Evolutionary conservation across 139 green algal species (phyloP), one percentile per base, ranked within the genome.

Genomic region (Chlamydomonas sp.): DNA sequence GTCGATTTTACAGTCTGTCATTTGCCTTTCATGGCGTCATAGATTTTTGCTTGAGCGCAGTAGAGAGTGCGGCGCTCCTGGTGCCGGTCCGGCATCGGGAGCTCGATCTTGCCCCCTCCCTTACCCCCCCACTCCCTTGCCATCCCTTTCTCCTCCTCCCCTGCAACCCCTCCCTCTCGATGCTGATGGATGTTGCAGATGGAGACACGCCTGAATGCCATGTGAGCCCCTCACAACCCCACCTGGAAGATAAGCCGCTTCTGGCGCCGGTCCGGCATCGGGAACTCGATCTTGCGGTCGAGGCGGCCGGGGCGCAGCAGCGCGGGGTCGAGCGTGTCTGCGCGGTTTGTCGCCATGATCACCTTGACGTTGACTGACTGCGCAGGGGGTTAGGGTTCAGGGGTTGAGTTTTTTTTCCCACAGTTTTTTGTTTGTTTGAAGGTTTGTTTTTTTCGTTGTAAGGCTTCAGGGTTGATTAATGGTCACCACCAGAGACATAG

Each of bases 41-140:
- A n/a, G n/a, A n/a, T n/a, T n/a, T n/a, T n/a, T n/a, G n/a, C n/a
- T n/a, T n/a, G n/a, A n/a, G n/a, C n/a, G n/a, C n/a, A n/a, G n/a
- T n/a, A n/a, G n/a, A n/a, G n/a, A n/a, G n/a, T 86, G 4, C 98
- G 85, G 3, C 94, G 91, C 84, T 99, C 99, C 75, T 99, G 93
- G 5, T 93, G 80, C 37, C 95, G 73, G 82, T 98, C 95, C 1
- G 95, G 95, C 73, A 96, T 65, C 3, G 95, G 95, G 88, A 98
- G 98, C 84, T 99, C 95, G 64, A 99, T 99, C 85, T 99, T 99
- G 69, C 95, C n/a, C n/a, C n/a, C n/a, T n/a, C n/a, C n/a, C n/a
- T n/a, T n/a, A n/a, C n/a, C n/a, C n/a, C n/a, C n/a, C n/a, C n/a
- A n/a, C n/a, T n/a, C n/a, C n/a, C n/a, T n/a, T n/a, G n/a, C 43